Percentiles rank a stretch among this genome's conserved stretches.
Evolutionary conservation across 108 stramenopile genomes (phyloP).

Genomic region (Nannochloropsis gaditana): DNA sequence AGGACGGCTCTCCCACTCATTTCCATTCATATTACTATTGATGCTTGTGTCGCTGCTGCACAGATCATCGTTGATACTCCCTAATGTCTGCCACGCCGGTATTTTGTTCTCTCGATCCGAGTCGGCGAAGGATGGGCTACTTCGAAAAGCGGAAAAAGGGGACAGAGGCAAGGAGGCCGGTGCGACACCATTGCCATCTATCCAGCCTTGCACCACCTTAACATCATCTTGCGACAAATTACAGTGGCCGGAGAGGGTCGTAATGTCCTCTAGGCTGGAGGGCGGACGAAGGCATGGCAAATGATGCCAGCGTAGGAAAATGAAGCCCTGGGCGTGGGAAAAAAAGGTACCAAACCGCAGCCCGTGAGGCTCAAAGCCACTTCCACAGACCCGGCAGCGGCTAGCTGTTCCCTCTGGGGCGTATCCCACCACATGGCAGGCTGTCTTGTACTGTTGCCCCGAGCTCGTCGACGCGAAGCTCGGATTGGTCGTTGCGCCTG

Average conservation of each 20-base stretch:
- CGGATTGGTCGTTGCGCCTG: background rate
- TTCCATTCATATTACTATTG: background rate
- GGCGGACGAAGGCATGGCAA: slow-evolving; percentile 1
- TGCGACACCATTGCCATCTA: background rate
- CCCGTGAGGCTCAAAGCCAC: background rate
- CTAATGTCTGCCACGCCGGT: background rate
- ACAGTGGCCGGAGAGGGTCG: background rate
- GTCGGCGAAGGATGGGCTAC: background rate
- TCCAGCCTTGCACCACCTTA: background rate
- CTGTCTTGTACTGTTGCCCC: background rate
- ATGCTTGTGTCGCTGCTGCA: background rate
- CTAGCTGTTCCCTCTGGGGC: background rate
- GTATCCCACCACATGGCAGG: background rate
- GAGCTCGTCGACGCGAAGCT: background rate
- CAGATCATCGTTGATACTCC: background rate
- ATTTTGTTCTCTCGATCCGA: background rate
- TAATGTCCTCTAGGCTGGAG: slow-evolving; percentile 12
- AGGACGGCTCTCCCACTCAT: background rate
- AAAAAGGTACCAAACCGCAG: background rate
- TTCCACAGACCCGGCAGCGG: slow-evolving; percentile 8
- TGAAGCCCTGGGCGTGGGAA: background rate
- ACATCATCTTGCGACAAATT: background rate
- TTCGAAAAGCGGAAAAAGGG: background rate
- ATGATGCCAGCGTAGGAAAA: background rate
- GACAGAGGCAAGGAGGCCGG: background rate